Conservation (phyloP, 208 protist genomes). For the Trypanosoma lewisi region DNA sequence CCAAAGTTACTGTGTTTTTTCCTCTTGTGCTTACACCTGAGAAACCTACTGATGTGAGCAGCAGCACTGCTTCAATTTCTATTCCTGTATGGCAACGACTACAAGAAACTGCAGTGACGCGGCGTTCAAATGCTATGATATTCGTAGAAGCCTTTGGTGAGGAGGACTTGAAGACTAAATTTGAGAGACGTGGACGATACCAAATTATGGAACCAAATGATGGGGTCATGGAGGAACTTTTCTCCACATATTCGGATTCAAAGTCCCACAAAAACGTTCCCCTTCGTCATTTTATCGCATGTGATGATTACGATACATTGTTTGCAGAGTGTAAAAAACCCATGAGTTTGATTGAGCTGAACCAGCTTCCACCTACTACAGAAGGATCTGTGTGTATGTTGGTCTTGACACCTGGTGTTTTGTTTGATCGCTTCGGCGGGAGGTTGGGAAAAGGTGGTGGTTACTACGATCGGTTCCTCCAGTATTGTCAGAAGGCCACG, state of each 20-base stretch:
- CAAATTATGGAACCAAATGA: slow-evolving; percentile 43
- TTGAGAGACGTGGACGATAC: slow-evolving; percentile 39
- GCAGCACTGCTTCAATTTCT: background rate
- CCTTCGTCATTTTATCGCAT: slow-evolving; percentile 33
- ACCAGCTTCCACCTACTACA: background rate
- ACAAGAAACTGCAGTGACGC: slow-evolving; percentile 1
- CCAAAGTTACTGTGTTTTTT: slow-evolving; percentile 28
- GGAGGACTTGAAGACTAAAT: slow-evolving; percentile 38
- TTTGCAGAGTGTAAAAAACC: slow-evolving; percentile 33
- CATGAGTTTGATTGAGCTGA: slow-evolving; percentile 25
- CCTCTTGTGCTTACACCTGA: slow-evolving; percentile 28
- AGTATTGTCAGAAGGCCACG: slow-evolving; percentile 17
- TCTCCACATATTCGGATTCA: slow-evolving; percentile 14
- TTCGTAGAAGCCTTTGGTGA: slow-evolving; percentile 66
- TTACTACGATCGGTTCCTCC: slow-evolving; percentile 86
- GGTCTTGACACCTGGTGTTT: slow-evolving; percentile 69
- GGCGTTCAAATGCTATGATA: slow-evolving; percentile 42
- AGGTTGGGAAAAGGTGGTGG: slow-evolving; percentile 83
- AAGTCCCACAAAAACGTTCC: background rate
- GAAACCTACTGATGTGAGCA: background rate
- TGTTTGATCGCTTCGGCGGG: slow-evolving; percentile 51
- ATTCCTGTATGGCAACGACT: slow-evolving; percentile 1
- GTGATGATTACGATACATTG: slow-evolving; percentile 31
- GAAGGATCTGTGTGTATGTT: slow-evolving; percentile 22
- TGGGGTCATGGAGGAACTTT: slow-evolving; percentile 24